Evolutionary conservation across 129 eudicot species (phyloP), one percentile per base, ranked within the genome.

Genomic region (Artemisia tridentata): DNA sequence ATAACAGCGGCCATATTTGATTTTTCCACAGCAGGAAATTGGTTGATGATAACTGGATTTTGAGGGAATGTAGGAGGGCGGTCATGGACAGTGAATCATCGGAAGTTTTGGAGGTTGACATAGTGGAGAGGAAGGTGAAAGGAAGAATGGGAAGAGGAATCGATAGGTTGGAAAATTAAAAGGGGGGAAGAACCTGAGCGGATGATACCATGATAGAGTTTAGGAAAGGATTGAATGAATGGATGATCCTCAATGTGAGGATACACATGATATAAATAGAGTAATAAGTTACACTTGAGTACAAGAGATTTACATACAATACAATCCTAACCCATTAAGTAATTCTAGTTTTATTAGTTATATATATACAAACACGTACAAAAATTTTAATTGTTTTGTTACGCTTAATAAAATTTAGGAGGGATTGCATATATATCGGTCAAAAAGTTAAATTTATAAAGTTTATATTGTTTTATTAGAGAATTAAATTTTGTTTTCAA

Each of bases 221-320:
- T 2, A 48, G 4, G 52, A 48, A 21, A 13, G 41, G 41, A 21
- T 21, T 21, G 43, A 59, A 9, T 21, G 17, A 59, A 21, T 10
- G 64, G 41, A 16, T 59, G 64, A 59, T 59, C 43, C 64, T 59
- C 41, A 59, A 59, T 21, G 64, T 21, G 41, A 59, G 64, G 64
- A 59, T 59, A 2, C 64, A 23, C 1, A 23, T 59, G 64, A 11
- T 59, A 59, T 59, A 59, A 59, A 59, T 21, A 59, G 43, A 59
- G 1, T 9, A 59, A 23, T 23, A 59, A 59, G 5, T 59, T 59
- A 59, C 64, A 59, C 41, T 21, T 11, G 41, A 23, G 41, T 59
- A 59, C 43, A 59, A 59, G 0, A 59, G 29, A 25, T 1, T 25
- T 25, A 25, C 29, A 25, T 25, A 25, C 2, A 2, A 25, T 25